Evolutionary conservation across 257 asterid genomes (phyloP), one percentile per base, ranked within the genome.

Genomic region (Gentiana dahurica): DNA sequence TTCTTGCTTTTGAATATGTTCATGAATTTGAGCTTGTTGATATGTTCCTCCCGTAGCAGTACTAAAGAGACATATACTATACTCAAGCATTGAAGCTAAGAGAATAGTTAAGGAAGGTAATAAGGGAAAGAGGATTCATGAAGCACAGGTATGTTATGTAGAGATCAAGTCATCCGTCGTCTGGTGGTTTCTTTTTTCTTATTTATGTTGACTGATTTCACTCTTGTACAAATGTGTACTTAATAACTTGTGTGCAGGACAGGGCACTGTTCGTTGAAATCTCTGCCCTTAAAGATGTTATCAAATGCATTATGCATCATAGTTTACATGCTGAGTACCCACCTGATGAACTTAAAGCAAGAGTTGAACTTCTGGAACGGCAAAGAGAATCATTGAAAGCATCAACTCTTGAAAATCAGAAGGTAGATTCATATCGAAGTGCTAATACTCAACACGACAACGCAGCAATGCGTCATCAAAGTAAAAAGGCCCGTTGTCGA

Each of bases 281-380:
- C 33, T 34, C 54, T 53, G 67, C 60, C 9, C 59, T 62, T 4
- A 46, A 48, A 49, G 33, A 35, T 45, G 67, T 36, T 3, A 34
- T 62, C 53, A 62, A 54, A 62, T 12, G 49, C 60, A 53, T 62
- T 5, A 11, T 3, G 3, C 44, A 4, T 6, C 59, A 34, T 32
- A n/a, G 51, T 8, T 59, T 62, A 5, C 46, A 53, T 52, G 53
- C 60, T 7, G 60, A 62, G 36, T 62, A 62, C 54, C n/a, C 67
- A 8, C 48, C 33, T 32, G 60, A 62, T 32, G 36, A 44, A 2
- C 49, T 62, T 13, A n/a, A 4, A 46, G 36, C 67, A 53, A 48
- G 33, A n/a, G 54, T 62, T 55, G 53, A 8, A 2, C 53, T 43
- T 51, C 60, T 62, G 32, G 54, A 54, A 62, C 34, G 36, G 54